Evolutionary conservation across 768 basidiomycete species (phyloP).

Genomic region (Leccinum olivaceopallidum): DNA sequence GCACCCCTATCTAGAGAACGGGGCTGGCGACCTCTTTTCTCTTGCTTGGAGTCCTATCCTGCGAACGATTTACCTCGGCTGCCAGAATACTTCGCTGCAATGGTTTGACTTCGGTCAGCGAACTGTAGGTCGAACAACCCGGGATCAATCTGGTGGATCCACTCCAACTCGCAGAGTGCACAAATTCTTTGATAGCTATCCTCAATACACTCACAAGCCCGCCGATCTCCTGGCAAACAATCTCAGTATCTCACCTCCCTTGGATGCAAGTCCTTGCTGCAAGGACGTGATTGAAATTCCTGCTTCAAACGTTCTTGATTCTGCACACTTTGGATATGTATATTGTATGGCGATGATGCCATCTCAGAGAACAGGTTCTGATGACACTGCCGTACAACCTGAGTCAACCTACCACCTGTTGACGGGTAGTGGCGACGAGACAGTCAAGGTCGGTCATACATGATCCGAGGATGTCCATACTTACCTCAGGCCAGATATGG

Average conservation of each 20-base stretch:
- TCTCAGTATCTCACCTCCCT: conserved; percentile 34
- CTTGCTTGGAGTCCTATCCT: conserved; percentile 71
- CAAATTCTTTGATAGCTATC: conserved; percentile 92
- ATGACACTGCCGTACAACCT: conserved; percentile 26
- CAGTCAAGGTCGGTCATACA: conserved; percentile 63
- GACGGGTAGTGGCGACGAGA: conserved; percentile 90
- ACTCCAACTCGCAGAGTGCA: conserved; percentile 58
- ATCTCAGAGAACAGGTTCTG: conserved; percentile 39
- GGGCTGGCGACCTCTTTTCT: conserved; percentile 86
- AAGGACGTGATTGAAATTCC: conserved; percentile 51
- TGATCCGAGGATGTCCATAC: not conserved
- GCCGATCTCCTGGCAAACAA: conserved; percentile 73
- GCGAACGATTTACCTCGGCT: conserved; percentile 81
- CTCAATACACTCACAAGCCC: conserved; percentile 63
- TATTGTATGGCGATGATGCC: conserved; percentile 72
- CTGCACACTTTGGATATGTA: conserved; percentile 94
- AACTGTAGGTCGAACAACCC: not conserved
- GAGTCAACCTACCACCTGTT: conserved; percentile 51
- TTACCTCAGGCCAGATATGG: conserved; percentile 57
- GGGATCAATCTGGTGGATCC: conserved; percentile 32
- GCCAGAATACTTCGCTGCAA: conserved; percentile 91
- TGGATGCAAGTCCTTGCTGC: conserved; percentile 29
- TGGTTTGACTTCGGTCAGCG: conserved; percentile 66
- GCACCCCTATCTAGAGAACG: conserved; percentile 74
- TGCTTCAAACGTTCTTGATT: conserved; percentile 71